These are phyloP conservation scores for Trichophyton benhamiae DNA, from an alignment of 2,329 filamentous ascomycete genomes.

Conservation along the genomic window DNA sequence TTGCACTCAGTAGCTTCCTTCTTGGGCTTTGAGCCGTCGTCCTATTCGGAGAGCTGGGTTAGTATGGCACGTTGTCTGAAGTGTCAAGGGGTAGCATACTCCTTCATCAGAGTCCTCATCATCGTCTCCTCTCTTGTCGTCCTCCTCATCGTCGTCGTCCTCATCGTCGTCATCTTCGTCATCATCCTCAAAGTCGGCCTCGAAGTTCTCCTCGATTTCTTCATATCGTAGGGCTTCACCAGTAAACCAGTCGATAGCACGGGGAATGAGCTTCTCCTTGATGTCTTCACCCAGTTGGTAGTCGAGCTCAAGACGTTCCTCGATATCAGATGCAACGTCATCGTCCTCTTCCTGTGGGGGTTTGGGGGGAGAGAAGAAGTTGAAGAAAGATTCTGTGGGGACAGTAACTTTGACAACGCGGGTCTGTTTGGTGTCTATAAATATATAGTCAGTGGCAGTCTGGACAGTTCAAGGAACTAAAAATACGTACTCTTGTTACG, in stretches of 20 bases:
- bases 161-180: constrained; percentile 90
- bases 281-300: constrained; percentile 99
- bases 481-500: constrained; percentile 86
- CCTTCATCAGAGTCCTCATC: constrained; percentile 50
- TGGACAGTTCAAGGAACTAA: not conserved
- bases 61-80: not conserved
- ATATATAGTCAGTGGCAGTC: not conserved
- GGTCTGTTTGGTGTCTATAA: constrained; percentile 90
- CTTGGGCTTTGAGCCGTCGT: constrained; percentile 80
- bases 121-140: constrained; percentile 56
- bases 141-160: constrained; percentile 72
- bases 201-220: constrained; percentile 75
- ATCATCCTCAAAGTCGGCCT: constrained; percentile 72
- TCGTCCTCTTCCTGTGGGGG: constrained; percentile 64
- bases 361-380: constrained; percentile 95
- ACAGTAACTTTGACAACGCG: constrained; percentile 98
- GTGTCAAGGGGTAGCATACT: constrained; percentile 22
- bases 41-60: constrained; percentile 40
- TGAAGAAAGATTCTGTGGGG: constrained; percentile 96
- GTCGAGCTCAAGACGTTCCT: constrained; percentile 94
- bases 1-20: constrained; percentile 93
- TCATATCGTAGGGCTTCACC: constrained; percentile 95
- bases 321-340: constrained; percentile 74
- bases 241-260: constrained; percentile 98
- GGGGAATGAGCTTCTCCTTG: constrained; percentile 98